Base-by-base conservation (phyloP, 805 yeast genomes). In the Sungouiozyma ichnusensis region DNA sequence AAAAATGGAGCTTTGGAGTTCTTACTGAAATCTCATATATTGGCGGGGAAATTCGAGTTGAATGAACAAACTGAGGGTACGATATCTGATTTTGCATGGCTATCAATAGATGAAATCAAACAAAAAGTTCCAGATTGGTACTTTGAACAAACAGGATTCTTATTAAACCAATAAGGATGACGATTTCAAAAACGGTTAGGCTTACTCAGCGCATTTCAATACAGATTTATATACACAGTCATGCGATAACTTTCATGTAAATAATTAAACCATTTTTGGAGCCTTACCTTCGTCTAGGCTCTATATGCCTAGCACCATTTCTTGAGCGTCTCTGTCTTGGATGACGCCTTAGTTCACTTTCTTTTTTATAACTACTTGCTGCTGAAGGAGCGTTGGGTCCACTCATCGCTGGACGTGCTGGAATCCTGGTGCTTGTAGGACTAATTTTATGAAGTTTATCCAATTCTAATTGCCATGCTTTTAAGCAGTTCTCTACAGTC, bases 11-110 rank as follows among this genome's bases (percentile, higher is more conserved):
- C 53, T 2, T 58, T 49, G 9, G 90, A 84, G 53, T 92, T 79
- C 57, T 68, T 84, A 53, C 76, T 92, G 53, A 86, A 85, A 64
- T 82, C 94, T 29, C 95, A 86, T 60, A 85, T 90, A 44, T 66
- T 90, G 52, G 83, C 94, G 11, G 98, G 97, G 37, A 67, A 68
- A 47, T 88, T 88, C 61, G 64, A 65, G 40, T 63, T 73, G 32
- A 64, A 67, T 33, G 59, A 66, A 29, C 58, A 62, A 35, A 53
- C 62, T 16, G 57, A 61, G 35, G 52, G 61, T n/a, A 53, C 62
- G 9, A 53, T 59, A 32, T 50, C 64, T 38, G 79, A 81, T 42
- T 85, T 66, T 64, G 78, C 79, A 53, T 90, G 98, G 98, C 70
- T 87, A 52, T 74, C 85, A 24, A 84, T 78, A 57, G 85, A 82